Evolutionary conservation across 1,139 yeast species (phyloP).

Genomic region (Candida sp.): DNA sequence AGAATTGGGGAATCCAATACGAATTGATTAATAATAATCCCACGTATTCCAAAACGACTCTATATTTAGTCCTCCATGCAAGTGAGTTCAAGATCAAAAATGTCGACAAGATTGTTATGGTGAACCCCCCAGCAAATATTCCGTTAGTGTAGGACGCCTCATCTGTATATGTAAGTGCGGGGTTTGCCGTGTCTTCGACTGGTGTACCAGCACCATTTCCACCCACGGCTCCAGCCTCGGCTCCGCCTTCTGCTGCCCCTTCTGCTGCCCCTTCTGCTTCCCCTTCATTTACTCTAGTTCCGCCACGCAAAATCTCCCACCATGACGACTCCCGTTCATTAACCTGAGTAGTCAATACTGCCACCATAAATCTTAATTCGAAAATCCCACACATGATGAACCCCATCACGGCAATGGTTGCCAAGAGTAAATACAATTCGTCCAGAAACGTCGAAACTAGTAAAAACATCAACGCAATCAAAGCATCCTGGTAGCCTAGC

Average conservation of each 20-base stretch:
- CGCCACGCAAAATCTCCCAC: constrained; percentile 61
- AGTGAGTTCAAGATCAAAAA: constrained; percentile 56
- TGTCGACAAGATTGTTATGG: constrained; percentile 52
- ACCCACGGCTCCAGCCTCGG: constrained; percentile 7
- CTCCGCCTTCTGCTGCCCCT: constrained; percentile 9
- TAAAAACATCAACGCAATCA: constrained; percentile 59
- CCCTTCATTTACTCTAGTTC: constrained; percentile 15
- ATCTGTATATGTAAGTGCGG: constrained; percentile 24
- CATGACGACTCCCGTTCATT: constrained; percentile 67
- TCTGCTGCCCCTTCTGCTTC: too few relatives aligned
- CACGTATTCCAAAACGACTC: constrained; percentile 57
- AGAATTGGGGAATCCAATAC: constrained; percentile 89
- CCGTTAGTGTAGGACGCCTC: constrained; percentile 60
- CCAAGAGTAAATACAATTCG: constrained; percentile 60
- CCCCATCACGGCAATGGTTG: constrained; percentile 67
- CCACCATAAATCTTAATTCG: constrained; percentile 72
- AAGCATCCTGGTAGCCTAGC: constrained; percentile 76
- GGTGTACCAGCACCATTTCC: constrained; percentile 10
- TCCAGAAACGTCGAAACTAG: constrained; percentile 54
- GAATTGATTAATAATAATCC: constrained; percentile 57
- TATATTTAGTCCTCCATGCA: constrained; percentile 59
- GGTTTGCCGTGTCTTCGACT: constrained; percentile 10
- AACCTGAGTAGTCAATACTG: constrained; percentile 67
- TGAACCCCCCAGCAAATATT: constrained; percentile 61
- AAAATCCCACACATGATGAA: constrained; percentile 71